Evolutionary conservation across 2,329 filamentous ascomycete species (phyloP), one percentile per base, ranked within the genome.

Genomic region (Diaporthe sp.): DNA sequence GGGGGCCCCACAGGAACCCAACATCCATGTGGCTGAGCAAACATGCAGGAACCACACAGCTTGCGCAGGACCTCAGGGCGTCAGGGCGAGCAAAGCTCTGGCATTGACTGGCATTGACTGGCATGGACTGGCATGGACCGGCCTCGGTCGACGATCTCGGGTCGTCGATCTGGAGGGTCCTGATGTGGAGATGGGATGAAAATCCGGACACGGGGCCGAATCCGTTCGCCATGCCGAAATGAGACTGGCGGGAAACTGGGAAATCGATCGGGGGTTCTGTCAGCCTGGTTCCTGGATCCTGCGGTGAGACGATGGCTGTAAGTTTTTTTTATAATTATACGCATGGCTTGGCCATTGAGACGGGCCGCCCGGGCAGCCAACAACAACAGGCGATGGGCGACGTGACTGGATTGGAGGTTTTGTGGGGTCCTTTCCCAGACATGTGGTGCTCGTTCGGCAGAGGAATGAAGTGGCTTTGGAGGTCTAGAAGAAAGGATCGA

Each of bases 401-500:
- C n/a, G n/a, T 22, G 9, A 22, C 19, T 70, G 37, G 37, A 37
- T 61, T 61, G 42, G 22, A 22, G 42, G 22, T 27, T 32, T 32
- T 42, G 35, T 55, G 27, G 30, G 32, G 37, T n/a, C n/a, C n/a
- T 19, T 22, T 55, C 56, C 58, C 56, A 65, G 55, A 65, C 56
- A 66, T 47, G 30, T 25, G 53, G 37, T 44, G 42, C 66, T 44
- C 66, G 51, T 44, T 61, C 69, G 55, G 55, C 68, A 59, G 55
- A 71, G 55, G 69, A 61, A 56, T 61, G 44, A 39, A 30, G 55
- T 37, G 69, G 69, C 69, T 71, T 39, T 47, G 47, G 42, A 37
- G 69, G 73, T 69, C 73, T 72, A 72, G 73, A 74, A 72, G 53
- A 30, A 72, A 9, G 13, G 73, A 74, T 74, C 73, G 73, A 56